Conservation (phyloP, 805 yeast species). For the Hanseniaspora pseudoguilliermondii region DNA sequence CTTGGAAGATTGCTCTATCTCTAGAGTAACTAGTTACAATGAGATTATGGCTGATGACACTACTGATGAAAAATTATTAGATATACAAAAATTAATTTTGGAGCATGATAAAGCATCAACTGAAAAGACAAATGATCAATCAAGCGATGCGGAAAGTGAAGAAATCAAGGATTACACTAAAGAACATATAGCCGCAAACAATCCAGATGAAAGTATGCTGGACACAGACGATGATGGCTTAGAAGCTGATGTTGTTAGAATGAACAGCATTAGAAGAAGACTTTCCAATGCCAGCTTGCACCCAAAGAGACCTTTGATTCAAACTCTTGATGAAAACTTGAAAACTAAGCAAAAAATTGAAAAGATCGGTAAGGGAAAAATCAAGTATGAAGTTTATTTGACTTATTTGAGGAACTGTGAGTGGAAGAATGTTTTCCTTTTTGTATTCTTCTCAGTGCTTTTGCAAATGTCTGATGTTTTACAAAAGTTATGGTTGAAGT, state of each 20-base stretch:
- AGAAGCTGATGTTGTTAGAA: not conserved
- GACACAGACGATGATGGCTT: not conserved
- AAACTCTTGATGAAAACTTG: constrained; percentile 20
- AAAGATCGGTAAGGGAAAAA: constrained; percentile 44
- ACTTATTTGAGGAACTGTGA: constrained; percentile 54
- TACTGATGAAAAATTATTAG: constrained; percentile 21
- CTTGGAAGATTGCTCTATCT: constrained; percentile 40
- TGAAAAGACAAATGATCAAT: constrained; percentile 16
- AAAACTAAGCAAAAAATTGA: constrained; percentile 39
- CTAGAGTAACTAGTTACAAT: constrained; percentile 45
- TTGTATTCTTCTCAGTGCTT: constrained; percentile 28
- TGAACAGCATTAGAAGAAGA: constrained; percentile 29
- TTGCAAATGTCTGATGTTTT: constrained; percentile 30
- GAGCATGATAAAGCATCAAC: constrained; percentile 25
- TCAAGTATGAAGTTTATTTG: constrained; percentile 39
- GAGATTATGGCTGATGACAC: constrained; percentile 30
- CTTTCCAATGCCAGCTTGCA: constrained; percentile 55
- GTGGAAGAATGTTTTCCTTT: constrained; percentile 33
- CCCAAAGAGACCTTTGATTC: constrained; percentile 27
- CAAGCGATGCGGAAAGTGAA: constrained; percentile 4
- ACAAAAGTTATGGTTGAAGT: constrained; percentile 52
- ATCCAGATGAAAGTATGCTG: not conserved
- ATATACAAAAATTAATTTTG: constrained; percentile 24
- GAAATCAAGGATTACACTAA: constrained; percentile 14
- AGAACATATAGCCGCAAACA: not conserved